These are phyloP conservation scores for Salvia splendens DNA, from an alignment of 257 asterid genomes.

Conservation along the genomic window DNA sequence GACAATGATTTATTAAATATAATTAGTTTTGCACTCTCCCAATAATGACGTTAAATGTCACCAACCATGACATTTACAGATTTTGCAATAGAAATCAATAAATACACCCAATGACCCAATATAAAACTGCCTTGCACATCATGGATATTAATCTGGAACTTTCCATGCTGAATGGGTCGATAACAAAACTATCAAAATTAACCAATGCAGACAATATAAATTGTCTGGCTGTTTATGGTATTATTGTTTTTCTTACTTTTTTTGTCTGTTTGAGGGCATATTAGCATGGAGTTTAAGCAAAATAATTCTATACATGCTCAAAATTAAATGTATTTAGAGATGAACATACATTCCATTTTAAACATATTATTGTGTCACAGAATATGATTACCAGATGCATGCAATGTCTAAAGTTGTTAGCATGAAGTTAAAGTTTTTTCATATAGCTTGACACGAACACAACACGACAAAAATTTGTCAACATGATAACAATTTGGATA, in stretches of 20 bases:
- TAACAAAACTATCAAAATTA: background rate
- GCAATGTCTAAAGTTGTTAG: background rate
- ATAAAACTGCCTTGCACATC: background rate
- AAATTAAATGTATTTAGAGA: no score
- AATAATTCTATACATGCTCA: no score
- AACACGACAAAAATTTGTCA: no score
- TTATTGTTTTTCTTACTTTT: no score
- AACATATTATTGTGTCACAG: no score
- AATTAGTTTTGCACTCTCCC: background rate
- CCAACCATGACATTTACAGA: background rate
- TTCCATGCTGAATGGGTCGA: background rate
- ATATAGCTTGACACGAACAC: background rate
- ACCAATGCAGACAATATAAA: background rate
- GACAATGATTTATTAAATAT: background rate
- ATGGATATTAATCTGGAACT: background rate
- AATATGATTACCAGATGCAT: no score
- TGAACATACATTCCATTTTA: no score
- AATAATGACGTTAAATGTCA: background rate
- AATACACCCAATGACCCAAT: background rate
- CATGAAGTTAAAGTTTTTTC: background rate
- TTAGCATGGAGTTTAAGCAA: no score
- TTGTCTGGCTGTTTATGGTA: background rate
- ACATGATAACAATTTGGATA: no score
- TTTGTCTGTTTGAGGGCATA: background rate
- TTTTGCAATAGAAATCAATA: no score